Evolutionary conservation across 2,329 filamentous ascomycete genomes (phyloP).

Genomic region (Fusarium oligoseptatum): DNA sequence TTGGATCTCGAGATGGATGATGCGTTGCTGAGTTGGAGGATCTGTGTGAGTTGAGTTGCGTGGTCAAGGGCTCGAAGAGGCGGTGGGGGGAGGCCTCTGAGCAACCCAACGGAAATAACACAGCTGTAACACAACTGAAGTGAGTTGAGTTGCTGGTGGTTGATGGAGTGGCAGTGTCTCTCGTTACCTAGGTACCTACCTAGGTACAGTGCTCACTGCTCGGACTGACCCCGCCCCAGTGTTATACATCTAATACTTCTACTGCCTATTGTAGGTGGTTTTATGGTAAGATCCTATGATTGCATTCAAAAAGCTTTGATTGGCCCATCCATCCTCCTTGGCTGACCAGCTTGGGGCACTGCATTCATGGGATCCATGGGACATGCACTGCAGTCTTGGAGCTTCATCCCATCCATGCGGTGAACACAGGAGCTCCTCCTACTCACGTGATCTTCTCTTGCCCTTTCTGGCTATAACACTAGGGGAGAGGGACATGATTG

Average conservation of each 20-base stretch:
- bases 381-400: neutral
- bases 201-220: neutral
- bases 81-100: too few relatives aligned
- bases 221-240: neutral
- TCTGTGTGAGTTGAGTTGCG: neutral
- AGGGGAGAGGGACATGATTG: neutral
- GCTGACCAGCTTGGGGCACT: neutral
- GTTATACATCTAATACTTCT: neutral
- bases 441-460: neutral
- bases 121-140: neutral
- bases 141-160: neutral
- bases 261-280: neutral
- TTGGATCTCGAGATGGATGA: conserved; percentile 12
- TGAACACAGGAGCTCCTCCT: neutral
- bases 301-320: neutral
- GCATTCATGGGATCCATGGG: neutral
- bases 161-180: neutral
- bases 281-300: neutral
- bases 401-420: neutral
- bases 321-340: neutral
- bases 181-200: neutral
- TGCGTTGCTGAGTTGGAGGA: conserved; percentile 14
- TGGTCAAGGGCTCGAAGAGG: too few relatives aligned
- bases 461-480: neutral
- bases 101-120: too few relatives aligned